Evolutionary conservation across 1,284 basidiomycete species (phyloP).

Genomic region (Ceratobasidium sp.): DNA sequence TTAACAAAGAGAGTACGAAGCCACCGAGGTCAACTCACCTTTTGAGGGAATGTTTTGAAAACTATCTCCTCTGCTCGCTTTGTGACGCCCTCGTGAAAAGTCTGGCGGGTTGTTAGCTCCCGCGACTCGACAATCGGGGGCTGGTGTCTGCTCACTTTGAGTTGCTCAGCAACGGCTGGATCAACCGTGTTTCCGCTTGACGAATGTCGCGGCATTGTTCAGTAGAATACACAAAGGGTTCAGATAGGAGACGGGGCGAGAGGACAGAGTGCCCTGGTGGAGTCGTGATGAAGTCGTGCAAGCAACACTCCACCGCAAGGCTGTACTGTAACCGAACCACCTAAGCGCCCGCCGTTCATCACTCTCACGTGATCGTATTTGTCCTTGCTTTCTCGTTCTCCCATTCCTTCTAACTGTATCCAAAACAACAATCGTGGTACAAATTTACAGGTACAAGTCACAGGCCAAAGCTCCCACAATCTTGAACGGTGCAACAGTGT

Average conservation of each 20-base stretch:
- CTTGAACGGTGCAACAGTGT: constrained; percentile 8
- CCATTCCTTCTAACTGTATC: neutral
- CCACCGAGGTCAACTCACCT: constrained; percentile 58
- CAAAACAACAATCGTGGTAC: neutral
- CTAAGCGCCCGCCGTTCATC: too few relatives aligned
- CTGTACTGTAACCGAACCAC: too few relatives aligned
- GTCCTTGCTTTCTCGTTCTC: too few relatives aligned
- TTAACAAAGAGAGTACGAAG: constrained; percentile 29
- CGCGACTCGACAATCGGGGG: neutral
- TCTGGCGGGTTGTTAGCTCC: too few relatives aligned
- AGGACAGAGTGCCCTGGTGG: too few relatives aligned
- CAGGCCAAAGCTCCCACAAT: constrained; percentile 2
- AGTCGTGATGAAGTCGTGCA: neutral
- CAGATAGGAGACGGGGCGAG: neutral
- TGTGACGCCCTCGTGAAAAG: constrained; percentile 58
- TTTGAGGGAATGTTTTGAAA: constrained; percentile 67
- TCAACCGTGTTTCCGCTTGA: constrained; percentile 44
- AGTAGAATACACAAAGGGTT: neutral
- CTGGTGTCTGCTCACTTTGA: constrained; percentile 51
- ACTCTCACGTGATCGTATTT: too few relatives aligned
- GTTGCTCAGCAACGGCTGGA: constrained; percentile 50
- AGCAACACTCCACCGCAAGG: neutral
- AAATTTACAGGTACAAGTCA: neutral
- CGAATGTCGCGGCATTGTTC: constrained; percentile 23
- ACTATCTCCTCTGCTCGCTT: constrained; percentile 67